Percentiles rank a stretch among this genome's conserved stretches.
phyloP scores from a whole-genome alignment of 768 basidiomycete species.

The Mycena polygramma region DNA sequence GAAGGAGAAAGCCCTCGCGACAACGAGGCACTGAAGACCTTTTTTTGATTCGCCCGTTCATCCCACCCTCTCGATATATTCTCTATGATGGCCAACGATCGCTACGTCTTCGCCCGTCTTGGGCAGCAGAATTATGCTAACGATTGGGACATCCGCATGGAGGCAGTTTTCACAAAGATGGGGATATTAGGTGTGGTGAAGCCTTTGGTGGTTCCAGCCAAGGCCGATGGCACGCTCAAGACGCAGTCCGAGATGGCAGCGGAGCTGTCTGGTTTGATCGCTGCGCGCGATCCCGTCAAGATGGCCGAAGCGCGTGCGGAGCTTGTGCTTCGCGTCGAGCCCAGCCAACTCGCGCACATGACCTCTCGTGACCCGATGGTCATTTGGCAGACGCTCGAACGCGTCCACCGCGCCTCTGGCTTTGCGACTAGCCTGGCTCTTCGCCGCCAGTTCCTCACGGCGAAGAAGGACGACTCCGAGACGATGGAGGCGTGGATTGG shows the following conservation, averaged over 20 bases:
- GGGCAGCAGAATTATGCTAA: slow-evolving; percentile 15
- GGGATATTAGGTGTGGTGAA: slow-evolving; percentile 1
- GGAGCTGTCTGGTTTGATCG: neutral
- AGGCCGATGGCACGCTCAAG: slow-evolving; percentile 18
- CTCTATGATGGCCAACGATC: slow-evolving; percentile 5
- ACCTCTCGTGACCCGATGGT: slow-evolving; percentile 18
- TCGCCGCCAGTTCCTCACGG: slow-evolving; percentile 23
- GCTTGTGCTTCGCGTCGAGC: slow-evolving; percentile 13
- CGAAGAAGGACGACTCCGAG: slow-evolving; percentile 13
- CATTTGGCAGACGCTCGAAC: slow-evolving; percentile 12
- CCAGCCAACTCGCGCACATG: slow-evolving; percentile 17
- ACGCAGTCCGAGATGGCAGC: neutral
- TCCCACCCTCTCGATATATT: neutral
- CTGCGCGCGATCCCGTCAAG: slow-evolving; percentile 3
- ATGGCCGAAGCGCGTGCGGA: slow-evolving; percentile 28
- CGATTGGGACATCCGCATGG: slow-evolving; percentile 15
- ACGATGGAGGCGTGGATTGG: slow-evolving; percentile 28
- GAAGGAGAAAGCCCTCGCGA: slow-evolving; percentile 16
- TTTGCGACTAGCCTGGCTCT: slow-evolving; percentile 22
- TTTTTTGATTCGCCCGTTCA: neutral
- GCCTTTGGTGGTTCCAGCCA: slow-evolving; percentile 5
- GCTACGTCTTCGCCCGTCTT: slow-evolving; percentile 6
- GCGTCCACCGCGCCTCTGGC: slow-evolving; percentile 23
- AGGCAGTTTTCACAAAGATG: slow-evolving; percentile 6
- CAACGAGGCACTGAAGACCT: slow-evolving; percentile 3